Evolutionary conservation across 2,329 filamentous ascomycete genomes (phyloP), one percentile per base, ranked within the genome.

Genomic region (Alternaria sp.): DNA sequence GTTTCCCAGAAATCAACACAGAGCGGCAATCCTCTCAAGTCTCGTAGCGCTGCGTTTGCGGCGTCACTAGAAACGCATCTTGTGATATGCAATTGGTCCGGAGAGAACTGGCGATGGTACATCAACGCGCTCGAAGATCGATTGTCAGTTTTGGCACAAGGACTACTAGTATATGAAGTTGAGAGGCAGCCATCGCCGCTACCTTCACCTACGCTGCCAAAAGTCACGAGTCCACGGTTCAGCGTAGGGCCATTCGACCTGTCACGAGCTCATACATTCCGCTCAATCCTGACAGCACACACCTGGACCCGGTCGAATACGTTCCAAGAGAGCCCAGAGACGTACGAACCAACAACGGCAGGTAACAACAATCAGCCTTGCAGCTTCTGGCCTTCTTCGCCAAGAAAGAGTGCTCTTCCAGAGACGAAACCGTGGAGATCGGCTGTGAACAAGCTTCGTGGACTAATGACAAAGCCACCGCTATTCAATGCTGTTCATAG

Each of bases 101-200:
- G 65, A 4, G 81, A 83, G 56, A 75, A 82, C 19, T 83, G 82
- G 82, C 75, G 80, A 3, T 81, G 79, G 78, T 83, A 81, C 63
- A 74, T 83, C 10, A 79, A 21, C 21, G 21, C 21, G 3, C 21
- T 21, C 21, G 21, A 21, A 21, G 21, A 21, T 3, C 21, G 21
- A 5, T 21, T 21, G 21, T 21, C 21, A 21, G 5, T 5, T 21
- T 5, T 21, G 21, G 21, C 21, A 21, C 21, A 21, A 21, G 21
- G 21, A 21, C 21, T 21, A 21, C 21, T 21, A 21, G 21, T 5
- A 21, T 21, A 21, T 21, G 3, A 21, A 21, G 21, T 21, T 21
- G 21, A 73, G 13, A 61, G 36, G 9, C 12, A 45, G 17, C 58
- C 66, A 43, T 64, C 19, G 4, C 57, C 59, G 5, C 9, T 46